Base-by-base conservation (phyloP, 2,329 filamentous ascomycete species). In the Cercospora sp. region DNA sequence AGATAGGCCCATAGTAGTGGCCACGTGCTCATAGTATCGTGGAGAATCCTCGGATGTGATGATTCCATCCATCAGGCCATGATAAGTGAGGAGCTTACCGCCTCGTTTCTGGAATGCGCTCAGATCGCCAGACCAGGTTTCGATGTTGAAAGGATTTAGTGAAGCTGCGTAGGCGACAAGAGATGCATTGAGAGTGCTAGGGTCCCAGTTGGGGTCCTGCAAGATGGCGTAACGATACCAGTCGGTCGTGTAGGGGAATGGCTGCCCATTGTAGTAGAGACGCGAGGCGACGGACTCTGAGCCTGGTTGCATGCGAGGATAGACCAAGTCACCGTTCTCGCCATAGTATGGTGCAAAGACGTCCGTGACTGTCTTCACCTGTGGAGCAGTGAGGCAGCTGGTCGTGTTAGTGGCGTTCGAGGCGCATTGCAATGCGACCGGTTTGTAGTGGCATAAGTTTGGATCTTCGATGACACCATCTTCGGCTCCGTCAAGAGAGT, bases 201-300 rank as follows among this genome's bases (percentile, higher is more conserved):
- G 76, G 61, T 82, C 75, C 81, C 81, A 84, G 65, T 60, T 74
- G 0, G 81, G 75, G 68, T 84, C 77, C 63, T 82, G 81, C 74
- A 83, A 82, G 62, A 86, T 76, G 6, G 78, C 83, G 70, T 84
- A 85, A 33, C 78, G 79, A 75, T 81, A 82, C 83, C 82, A 86
- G 71, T 84, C 82, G 8, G 70, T 70, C 0, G 80, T 81, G 72
- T 82, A 83, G 0, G 70, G 59, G 72, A 83, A 84, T 1, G 81
- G 78, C 3, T 65, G 31, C 57, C 82, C 82, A 59, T 73, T 78
- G 68, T 82, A 81, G 16, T 82, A 69, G 13, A 76, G 69, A 1
- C 63, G 64, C 1, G 78, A 72, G 2, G 79, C 80, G 1, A 72
- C 55, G 5, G 79, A 63, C 69, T 84, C 83, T 16, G 78, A 77